Conservation (phyloP, 1,139 yeast genomes). For the Yamadazyma triangularis region DNA sequence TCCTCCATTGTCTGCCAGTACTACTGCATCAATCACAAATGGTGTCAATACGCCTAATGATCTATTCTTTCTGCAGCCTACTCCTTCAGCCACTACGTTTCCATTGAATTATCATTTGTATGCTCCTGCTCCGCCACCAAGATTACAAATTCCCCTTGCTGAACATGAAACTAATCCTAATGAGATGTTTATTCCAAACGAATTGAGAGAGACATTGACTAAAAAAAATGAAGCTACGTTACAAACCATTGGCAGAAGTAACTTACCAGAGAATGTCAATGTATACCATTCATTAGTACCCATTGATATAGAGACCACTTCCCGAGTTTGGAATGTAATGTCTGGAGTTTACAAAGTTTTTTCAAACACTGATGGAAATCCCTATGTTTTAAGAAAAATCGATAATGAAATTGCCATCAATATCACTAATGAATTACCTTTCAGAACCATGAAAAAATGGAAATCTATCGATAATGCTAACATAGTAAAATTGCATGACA, state of each 20-base stretch:
- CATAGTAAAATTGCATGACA: conserved; percentile 67
- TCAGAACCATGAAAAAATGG: conserved; percentile 37
- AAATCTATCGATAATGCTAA: conserved; percentile 50
- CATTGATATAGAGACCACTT: conserved; percentile 57
- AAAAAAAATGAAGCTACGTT: conserved; percentile 77
- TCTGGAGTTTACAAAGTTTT: conserved; percentile 74
- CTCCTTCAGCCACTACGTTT: conserved; percentile 22
- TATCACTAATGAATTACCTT: conserved; percentile 52
- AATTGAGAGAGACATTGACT: conserved; percentile 67
- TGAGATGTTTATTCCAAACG: conserved; percentile 67
- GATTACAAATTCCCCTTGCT: conserved; percentile 52
- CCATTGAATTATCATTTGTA: conserved; percentile 85
- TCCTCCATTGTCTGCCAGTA: not conserved
- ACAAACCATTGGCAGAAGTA: conserved; percentile 55
- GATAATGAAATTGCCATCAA: conserved; percentile 46
- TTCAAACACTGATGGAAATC: conserved; percentile 72
- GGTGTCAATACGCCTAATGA: not conserved
- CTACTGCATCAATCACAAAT: not conserved
- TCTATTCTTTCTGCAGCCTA: conserved; percentile 16
- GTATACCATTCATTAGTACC: conserved; percentile 86
- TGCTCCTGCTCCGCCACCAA: conserved; percentile 86
- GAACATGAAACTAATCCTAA: conserved; percentile 69
- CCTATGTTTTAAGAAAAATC: conserved; percentile 72
- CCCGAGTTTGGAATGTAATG: conserved; percentile 56
- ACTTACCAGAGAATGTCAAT: conserved; percentile 72